Evolutionary conservation across 116 monocot species (phyloP), one percentile per base, ranked within the genome.

Genomic region (Dioscorea cayenensis): DNA sequence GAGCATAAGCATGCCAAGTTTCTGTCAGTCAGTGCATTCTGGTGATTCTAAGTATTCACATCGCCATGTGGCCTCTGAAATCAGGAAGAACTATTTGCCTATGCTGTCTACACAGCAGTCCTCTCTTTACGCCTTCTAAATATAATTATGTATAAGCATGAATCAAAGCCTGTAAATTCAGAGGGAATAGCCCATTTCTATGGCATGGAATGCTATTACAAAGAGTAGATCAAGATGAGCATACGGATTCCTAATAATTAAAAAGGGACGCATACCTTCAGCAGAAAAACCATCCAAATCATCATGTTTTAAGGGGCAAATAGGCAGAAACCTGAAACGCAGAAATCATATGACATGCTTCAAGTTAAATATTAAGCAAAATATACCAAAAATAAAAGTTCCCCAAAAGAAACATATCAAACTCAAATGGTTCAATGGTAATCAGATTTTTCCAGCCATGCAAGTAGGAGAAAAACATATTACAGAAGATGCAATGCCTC

Each of bases 401-500:
- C 21, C 92, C 90, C 35, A 90, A 86, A 63, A 96, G 90, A 59
- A 96, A 90, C 38, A 85, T 96, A 48, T 92, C 90, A 77, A 96
- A 96, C 50, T 90, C 96, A 76, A 90, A 96, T 83, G 90, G 84
- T 73, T 92, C 92, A 27, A 92, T 96, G 25, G 92, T 75, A 63
- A 96, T 92, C 63, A 90, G 90, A 28, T 92, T 95, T 55, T 87
- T 25, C 25, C 25, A 25, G 25, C 25, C 25, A 25, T 25, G 25
- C 25, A 25, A 25, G 25, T 25, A 25, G 25, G 25, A 25, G 25
- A 25, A 25, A 25, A 25, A 25, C 25, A 25, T 25, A 25, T 25
- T 25, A 25, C 25, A 25, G 25, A 25, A 25, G 25, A 25, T 25
- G 25, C 25, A 43, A 43, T 43, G 43, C 6, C 43, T 43, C 43